phyloP scores from a whole-genome alignment of 2,329 filamentous ascomycete genomes.

The Chrysosporium keratinophilum region DNA sequence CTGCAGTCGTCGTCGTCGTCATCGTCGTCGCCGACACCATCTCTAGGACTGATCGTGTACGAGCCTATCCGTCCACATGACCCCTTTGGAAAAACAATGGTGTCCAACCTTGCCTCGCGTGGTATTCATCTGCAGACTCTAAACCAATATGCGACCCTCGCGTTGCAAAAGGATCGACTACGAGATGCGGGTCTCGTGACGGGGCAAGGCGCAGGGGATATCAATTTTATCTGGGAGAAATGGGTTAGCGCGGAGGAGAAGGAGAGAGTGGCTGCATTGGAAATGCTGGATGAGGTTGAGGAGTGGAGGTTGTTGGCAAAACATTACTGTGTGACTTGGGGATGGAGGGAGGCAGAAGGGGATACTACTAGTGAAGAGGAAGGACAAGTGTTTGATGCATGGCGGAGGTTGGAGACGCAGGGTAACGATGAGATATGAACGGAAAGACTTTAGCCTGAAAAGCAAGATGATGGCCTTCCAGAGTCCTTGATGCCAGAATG shows the following conservation, averaged over 20 bases:
- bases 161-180: constrained; percentile 59
- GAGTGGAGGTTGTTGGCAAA: constrained; percentile 79
- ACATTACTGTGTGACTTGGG: constrained; percentile 89
- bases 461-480: neutral
- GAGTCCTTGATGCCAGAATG: no score
- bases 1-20: neutral
- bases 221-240: constrained; percentile 61
- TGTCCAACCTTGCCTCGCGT: constrained; percentile 71
- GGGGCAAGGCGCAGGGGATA: constrained; percentile 48
- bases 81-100: constrained; percentile 84
- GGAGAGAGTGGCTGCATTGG: constrained; percentile 64
- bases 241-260: constrained; percentile 67
- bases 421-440: constrained; percentile 6
- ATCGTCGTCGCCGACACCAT: constrained; percentile 26
- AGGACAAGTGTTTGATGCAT: constrained; percentile 26
- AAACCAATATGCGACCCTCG: constrained; percentile 56
- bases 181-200: constrained; percentile 53
- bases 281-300: constrained; percentile 90
- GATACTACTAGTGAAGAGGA: constrained; percentile 33
- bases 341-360: constrained; percentile 49
- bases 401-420: constrained; percentile 28
- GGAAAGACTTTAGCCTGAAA: neutral
- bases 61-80: constrained; percentile 79
- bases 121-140: constrained; percentile 79
- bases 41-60: constrained; percentile 62